Percentiles rank a stretch among this genome's conserved stretches.
These are phyloP conservation scores for Gossypium sturtianum DNA, from an alignment of 345 rosid genomes.

Conservation along the genomic window DNA sequence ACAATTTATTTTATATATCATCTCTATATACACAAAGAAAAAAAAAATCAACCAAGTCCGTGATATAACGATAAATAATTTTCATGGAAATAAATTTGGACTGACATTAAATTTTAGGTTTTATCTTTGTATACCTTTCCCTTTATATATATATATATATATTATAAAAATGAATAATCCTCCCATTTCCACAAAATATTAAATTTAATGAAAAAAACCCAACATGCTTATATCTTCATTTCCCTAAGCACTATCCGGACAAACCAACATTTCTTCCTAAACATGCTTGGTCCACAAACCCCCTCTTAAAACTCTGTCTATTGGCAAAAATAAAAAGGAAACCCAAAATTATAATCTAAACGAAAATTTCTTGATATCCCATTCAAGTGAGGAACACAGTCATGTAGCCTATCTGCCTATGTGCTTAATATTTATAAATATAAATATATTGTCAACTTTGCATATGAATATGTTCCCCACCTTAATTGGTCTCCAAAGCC, in stretches of 20 bases:
- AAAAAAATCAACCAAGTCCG: too few relatives aligned
- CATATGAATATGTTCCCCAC: conserved; percentile 78
- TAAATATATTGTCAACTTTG: conserved; percentile 32
- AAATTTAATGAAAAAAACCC: background rate
- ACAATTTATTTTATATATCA: too few relatives aligned
- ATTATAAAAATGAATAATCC: background rate
- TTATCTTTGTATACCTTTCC: too few relatives aligned
- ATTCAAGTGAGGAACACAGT: conserved; percentile 35
- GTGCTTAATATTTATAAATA: background rate
- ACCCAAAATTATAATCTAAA: background rate
- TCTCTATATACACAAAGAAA: too few relatives aligned
- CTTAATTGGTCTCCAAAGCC: conserved; percentile 34
- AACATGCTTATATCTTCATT: conserved; percentile 16
- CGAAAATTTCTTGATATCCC: conserved; percentile 11
- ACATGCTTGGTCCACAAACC: conserved; percentile 38
- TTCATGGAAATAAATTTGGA: too few relatives aligned
- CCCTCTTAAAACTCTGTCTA: conserved; percentile 22
- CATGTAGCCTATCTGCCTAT: conserved; percentile 33
- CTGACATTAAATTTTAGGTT: too few relatives aligned
- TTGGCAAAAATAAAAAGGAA: conserved; percentile 19
- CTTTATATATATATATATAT: too few relatives aligned
- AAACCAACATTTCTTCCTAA: conserved; percentile 23
- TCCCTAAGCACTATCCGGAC: conserved; percentile 34
- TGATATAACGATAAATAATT: too few relatives aligned
- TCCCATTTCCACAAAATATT: background rate